A percentile compares a stretch with the other conserved stretches of the same genome.
Conservation (phyloP, 108 stramenopile genomes). For the Seminavis robusta region DNA sequence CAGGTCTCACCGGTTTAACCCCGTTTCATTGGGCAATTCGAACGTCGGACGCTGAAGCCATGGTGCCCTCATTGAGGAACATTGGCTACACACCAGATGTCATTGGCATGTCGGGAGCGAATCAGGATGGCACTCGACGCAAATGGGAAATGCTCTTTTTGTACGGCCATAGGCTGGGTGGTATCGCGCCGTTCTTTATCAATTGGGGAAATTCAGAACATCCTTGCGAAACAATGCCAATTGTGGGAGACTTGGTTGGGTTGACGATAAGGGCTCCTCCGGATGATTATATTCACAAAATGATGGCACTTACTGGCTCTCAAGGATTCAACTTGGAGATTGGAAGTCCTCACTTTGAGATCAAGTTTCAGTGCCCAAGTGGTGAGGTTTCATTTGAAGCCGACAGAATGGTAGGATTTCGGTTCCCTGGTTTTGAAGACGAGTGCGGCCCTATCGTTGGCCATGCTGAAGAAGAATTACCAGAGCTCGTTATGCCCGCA, state of each 20-base stretch:
- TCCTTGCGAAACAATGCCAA: constrained; percentile 8
- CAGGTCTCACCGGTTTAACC: constrained; percentile 7
- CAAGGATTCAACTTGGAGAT: constrained; percentile 10
- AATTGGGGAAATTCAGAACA: constrained; percentile 20
- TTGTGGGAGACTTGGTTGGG: constrained; percentile 6
- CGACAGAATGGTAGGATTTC: constrained; percentile 7
- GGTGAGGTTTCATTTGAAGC: constrained; percentile 11
- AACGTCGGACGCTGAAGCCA: constrained; percentile 1
- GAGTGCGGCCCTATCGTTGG: no score
- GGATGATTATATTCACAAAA: constrained; percentile 19
- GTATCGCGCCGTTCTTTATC: constrained; percentile 10
- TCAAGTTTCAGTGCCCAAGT: constrained; percentile 6
- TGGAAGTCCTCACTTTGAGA: constrained; percentile 8
- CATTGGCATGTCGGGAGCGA: constrained; percentile 7
- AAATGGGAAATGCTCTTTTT: constrained; percentile 28
- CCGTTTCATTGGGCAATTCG: constrained; percentile 19
- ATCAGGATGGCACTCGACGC: constrained; percentile 8
- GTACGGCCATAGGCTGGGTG: constrained; percentile 17
- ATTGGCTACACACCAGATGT: constrained; percentile 14
- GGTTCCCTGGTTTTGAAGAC: constrained; percentile 17
- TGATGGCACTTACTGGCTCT: constrained; percentile 17
- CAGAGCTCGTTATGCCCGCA: no score
- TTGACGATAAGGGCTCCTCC: constrained; percentile 5
- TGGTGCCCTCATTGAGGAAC: constrained; percentile 14
- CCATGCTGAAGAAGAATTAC: no score